Conservation (phyloP, 345 rosid genomes). For the Eucalyptus camaldulensis region DNA sequence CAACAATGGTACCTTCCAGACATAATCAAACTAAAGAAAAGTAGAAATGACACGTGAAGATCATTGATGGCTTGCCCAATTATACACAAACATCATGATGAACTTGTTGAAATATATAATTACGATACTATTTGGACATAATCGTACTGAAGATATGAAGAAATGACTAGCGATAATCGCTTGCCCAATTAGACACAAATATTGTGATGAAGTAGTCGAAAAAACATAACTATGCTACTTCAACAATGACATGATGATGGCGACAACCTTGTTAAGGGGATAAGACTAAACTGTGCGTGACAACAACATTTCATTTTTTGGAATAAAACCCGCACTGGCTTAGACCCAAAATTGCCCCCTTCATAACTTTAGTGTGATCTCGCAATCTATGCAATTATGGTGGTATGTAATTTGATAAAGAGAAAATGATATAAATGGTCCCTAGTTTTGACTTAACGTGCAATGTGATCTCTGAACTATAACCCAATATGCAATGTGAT, state of each 20-base stretch:
- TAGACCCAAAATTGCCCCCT: background rate
- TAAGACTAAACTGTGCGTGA: background rate
- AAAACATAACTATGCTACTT: background rate
- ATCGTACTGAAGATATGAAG: background rate
- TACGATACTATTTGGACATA: background rate
- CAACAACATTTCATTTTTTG: background rate
- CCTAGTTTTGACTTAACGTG: rapidly evolving
- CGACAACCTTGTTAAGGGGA: background rate
- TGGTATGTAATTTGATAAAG: background rate
- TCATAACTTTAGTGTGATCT: background rate
- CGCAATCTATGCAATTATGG: rapidly evolving
- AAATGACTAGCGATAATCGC: background rate
- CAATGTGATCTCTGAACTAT: rapidly evolving
- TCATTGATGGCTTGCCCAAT: background rate
- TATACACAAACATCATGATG: background rate
- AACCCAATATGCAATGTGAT: too few relatives aligned
- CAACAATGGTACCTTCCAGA: background rate
- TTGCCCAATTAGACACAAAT: background rate
- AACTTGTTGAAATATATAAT: background rate
- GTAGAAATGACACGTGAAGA: background rate
- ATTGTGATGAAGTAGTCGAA: background rate
- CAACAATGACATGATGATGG: background rate
- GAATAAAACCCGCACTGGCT: rapidly evolving
- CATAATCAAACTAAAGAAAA: background rate
- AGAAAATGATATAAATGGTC: too few relatives aligned